Percentiles rank a stretch among this genome's conserved stretches.
These are phyloP conservation scores for Sparassis latifolia DNA, from an alignment of 1,284 basidiomycete genomes.

Conservation along the genomic window DNA sequence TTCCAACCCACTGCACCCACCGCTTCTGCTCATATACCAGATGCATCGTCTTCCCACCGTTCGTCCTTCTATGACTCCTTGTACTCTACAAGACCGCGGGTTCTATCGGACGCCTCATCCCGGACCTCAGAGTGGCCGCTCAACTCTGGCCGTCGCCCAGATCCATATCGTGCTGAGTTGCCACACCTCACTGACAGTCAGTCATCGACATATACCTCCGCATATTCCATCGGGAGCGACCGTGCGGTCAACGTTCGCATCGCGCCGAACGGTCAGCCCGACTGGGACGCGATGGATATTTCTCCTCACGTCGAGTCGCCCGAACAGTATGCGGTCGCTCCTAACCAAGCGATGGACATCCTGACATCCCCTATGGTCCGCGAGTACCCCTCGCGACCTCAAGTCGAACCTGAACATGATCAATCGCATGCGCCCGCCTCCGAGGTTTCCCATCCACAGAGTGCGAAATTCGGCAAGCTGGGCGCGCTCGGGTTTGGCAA, in stretches of 20 bases:
- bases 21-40: slow-evolving; percentile 35
- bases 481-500: slow-evolving; percentile 53
- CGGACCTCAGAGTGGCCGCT: slow-evolving; percentile 29
- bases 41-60: slow-evolving; percentile 50
- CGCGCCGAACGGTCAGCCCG: slow-evolving; percentile 17
- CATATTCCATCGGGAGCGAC: slow-evolving; percentile 21
- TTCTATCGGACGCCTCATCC: slow-evolving; percentile 30
- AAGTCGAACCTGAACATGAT: slow-evolving; percentile 27
- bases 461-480: slow-evolving; percentile 49
- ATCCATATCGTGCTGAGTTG: slow-evolving; percentile 13
- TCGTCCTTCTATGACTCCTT: slow-evolving; percentile 41
- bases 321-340: slow-evolving; percentile 31
- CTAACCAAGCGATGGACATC: slow-evolving; percentile 41
- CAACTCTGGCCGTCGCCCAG: slow-evolving; percentile 15
- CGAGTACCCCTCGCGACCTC: slow-evolving; percentile 40
- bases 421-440: slow-evolving; percentile 2
- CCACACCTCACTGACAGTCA: slow-evolving; percentile 16
- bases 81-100: slow-evolving; percentile 13
- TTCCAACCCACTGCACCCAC: slow-evolving; percentile 27
- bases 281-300: slow-evolving; percentile 59
- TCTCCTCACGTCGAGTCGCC: slow-evolving; percentile 40
- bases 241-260: slow-evolving; percentile 18
- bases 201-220: slow-evolving; percentile 21
- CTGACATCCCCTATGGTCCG: slow-evolving; percentile 45
- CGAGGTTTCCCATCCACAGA: slow-evolving; percentile 30